Percentiles rank a stretch among this genome's conserved stretches.
These are phyloP conservation scores for Penicillium fimorum DNA, from an alignment of 495 filamentous ascomycete genomes.

Conservation along the genomic window DNA sequence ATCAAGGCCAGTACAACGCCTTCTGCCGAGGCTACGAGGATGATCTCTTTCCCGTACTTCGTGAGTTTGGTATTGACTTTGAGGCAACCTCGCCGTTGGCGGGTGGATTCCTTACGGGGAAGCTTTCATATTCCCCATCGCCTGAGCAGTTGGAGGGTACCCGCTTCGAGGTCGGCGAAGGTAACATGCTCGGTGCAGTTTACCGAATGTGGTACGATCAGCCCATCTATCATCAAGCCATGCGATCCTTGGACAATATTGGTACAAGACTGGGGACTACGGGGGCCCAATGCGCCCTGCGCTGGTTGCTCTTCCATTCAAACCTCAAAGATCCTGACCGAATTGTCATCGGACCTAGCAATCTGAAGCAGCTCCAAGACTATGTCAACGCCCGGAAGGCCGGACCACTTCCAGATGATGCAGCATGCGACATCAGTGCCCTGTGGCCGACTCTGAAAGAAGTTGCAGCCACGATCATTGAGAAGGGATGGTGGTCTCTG, in stretches of 20 bases:
- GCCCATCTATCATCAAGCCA: conserved; percentile 22
- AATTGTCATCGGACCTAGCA: conserved; percentile 33
- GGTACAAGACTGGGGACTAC: conserved; percentile 5
- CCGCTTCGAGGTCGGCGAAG: conserved; percentile 25
- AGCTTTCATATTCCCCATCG: conserved; percentile 22
- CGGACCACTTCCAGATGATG: conserved; percentile 2
- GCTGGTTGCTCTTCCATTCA: conserved; percentile 35
- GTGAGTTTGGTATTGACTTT: conserved; percentile 48
- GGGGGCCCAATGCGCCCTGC: conserved; percentile 23
- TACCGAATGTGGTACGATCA: conserved; percentile 25
- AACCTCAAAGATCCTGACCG: conserved; percentile 22
- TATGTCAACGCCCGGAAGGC: conserved; percentile 12
- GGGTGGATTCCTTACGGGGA: conserved; percentile 50
- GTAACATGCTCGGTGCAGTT: conserved; percentile 21
- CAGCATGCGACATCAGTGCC: background rate
- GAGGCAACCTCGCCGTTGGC: conserved; percentile 47
- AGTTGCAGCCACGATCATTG: conserved; percentile 5
- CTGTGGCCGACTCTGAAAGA: conserved; percentile 7
- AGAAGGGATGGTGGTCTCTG: conserved; percentile 18
- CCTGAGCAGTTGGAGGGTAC: conserved; percentile 19
- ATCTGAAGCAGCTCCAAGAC: conserved; percentile 17
- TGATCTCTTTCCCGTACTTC: conserved; percentile 51
- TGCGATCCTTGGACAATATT: conserved; percentile 9
- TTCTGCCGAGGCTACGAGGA: conserved; percentile 42
- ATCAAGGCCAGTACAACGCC: conserved; percentile 38